These are phyloP conservation scores for Thraustochytrium sp. DNA, from an alignment of 352 stramenopile genomes.

Conservation along the genomic window DNA sequence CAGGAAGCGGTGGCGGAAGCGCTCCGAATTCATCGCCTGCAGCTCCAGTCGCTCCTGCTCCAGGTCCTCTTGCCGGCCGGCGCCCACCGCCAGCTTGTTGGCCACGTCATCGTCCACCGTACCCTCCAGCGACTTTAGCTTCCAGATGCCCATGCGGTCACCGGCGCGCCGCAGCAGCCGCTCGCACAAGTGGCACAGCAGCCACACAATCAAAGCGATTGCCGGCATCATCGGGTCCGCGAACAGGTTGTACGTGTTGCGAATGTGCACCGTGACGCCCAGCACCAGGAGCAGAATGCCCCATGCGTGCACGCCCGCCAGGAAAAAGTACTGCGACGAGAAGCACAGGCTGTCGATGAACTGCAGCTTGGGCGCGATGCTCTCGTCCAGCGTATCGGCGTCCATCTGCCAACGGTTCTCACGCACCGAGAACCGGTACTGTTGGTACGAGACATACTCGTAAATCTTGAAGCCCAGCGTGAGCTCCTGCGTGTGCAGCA, in stretches of 20 bases:
- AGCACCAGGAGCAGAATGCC: constrained; percentile 85
- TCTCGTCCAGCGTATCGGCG: constrained; percentile 76
- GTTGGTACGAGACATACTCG: constrained; percentile 92
- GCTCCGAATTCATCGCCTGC: constrained; percentile 90
- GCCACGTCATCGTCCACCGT: constrained; percentile 92
- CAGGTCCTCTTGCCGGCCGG: constrained; percentile 83
- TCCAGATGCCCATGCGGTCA: constrained; percentile 79
- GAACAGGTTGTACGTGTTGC: constrained; percentile 85
- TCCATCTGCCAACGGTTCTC: constrained; percentile 85
- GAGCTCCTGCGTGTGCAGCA: constrained; percentile 91
- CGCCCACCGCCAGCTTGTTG: constrained; percentile 83
- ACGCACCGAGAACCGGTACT: constrained; percentile 86
- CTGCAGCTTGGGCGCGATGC: constrained; percentile 81
- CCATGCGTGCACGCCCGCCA: constrained; percentile 69
- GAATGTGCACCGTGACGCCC: constrained; percentile 83
- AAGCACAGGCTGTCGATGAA: constrained; percentile 90
- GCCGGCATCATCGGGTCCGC: constrained; percentile 80
- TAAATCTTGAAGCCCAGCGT: constrained; percentile 93
- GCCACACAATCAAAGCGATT: constrained; percentile 73
- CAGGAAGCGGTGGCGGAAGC: constrained; percentile 91
- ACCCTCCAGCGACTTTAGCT: constrained; percentile 78
- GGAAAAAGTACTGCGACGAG: constrained; percentile 85
- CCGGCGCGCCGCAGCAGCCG: constrained; percentile 53
- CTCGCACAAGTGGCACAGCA: constrained; percentile 58
- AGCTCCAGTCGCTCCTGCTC: constrained; percentile 90